Conservation (phyloP, 106 monocot species). For the Allium fistulosum region DNA sequence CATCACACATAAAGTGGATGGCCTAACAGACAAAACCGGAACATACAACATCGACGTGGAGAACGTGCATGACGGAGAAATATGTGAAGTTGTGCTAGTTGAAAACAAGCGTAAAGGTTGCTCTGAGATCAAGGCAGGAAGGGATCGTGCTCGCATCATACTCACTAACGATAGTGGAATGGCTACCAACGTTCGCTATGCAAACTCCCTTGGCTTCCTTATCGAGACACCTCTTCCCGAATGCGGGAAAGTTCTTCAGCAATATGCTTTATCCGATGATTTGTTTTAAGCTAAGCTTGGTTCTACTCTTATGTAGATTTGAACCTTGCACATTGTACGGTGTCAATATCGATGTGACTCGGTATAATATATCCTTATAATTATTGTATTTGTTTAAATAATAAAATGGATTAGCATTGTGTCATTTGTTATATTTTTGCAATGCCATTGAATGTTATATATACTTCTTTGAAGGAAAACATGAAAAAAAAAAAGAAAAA, state of each 20-base stretch:
- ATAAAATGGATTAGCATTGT: no score
- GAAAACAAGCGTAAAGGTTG: constrained; percentile 1
- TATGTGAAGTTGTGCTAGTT: constrained; percentile 2
- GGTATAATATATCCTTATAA: no score
- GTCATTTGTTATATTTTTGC: no score
- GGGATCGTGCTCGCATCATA: constrained; percentile 1
- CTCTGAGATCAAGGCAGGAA: neutral
- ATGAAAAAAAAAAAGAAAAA: no score
- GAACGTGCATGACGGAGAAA: constrained; percentile 5
- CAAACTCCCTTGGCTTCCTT: constrained; percentile 17
- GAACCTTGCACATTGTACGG: no score
- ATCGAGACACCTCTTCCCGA: neutral
- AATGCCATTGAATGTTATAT: no score
- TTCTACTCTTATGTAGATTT: no score
- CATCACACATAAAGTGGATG: neutral
- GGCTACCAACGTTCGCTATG: neutral
- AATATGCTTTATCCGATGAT: constrained; percentile 9
- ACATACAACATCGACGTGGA: neutral
- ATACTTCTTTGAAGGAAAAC: no score
- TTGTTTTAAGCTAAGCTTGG: neutral
- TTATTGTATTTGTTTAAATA: no score
- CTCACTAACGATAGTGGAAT: constrained; percentile 6
- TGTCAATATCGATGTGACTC: no score
- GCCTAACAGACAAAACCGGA: neutral
- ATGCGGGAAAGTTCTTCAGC: constrained; percentile 6